Base-by-base conservation (phyloP, 768 basidiomycete species). In the Pisolithus sp. region DNA sequence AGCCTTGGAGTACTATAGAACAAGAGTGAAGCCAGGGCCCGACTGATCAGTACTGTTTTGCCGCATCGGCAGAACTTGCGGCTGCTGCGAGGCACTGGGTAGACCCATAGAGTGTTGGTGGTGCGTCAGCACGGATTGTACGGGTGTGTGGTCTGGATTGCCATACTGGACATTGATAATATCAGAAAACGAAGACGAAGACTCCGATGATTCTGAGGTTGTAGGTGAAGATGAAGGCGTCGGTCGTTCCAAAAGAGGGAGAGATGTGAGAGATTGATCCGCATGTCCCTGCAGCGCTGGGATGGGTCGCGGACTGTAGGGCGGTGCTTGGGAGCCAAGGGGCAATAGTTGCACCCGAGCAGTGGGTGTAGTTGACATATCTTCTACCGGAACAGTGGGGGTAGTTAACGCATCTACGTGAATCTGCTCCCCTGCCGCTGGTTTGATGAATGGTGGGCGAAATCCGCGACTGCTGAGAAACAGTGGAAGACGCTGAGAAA, bases 351-450 rank as follows among this genome's bases (percentile, higher is more conserved):
- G 24, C 34, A 57, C 46, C 7, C 52, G 39, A 39, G 56, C 57
- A 28, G 56, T 43, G 49, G 57, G 49, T 57, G 65, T 49, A 46
- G 52, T 6, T 52, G 21, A n/a, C n/a, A n/a, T n/a, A n/a, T n/a
- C n/a, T n/a, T n/a, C n/a, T n/a, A n/a, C n/a, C n/a, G n/a, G n/a
- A n/a, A n/a, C n/a, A n/a, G n/a, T n/a, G n/a, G n/a, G n/a, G n/a
- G n/a, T n/a, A n/a, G n/a, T n/a, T n/a, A n/a, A 42, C 58, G 57
- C 41, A 56, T 54, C 30, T 54, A 7, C n/a, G 23, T 41, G 7
- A 31, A 8, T 7, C 30, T 31, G 30, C 30, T 31, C 30, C 8
- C 9, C 30, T 31, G 9, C 30, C 30, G 2, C 30, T n/a, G 30
- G 30, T 31, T 31, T 31, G 30, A 8, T 31, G 30, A 31, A 31